A percentile compares a stretch with the other conserved stretches of the same genome.
phyloP scores from a whole-genome alignment of 1,284 basidiomycete species.

The Cutaneotrichosporon mucoides region DNA sequence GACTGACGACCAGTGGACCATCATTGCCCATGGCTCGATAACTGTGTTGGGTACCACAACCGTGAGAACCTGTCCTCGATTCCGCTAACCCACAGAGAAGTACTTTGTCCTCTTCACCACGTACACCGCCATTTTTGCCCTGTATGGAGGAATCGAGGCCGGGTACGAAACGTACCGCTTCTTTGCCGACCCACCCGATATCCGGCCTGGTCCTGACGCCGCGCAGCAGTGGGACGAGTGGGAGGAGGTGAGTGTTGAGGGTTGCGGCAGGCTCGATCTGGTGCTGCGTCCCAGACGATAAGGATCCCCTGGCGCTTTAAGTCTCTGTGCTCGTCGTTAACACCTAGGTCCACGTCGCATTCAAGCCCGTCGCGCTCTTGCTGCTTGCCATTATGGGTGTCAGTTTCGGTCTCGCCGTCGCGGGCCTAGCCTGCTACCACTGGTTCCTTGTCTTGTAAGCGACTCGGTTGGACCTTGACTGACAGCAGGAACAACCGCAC shows the following conservation, averaged over 20 bases:
- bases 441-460: slow-evolving; percentile 66
- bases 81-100: slow-evolving; percentile 53
- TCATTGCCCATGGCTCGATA: slow-evolving; percentile 83
- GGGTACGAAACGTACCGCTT: slow-evolving; percentile 62
- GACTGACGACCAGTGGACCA: slow-evolving; percentile 57
- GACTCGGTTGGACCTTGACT: neutral
- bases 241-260: slow-evolving; percentile 1
- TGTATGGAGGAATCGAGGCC: slow-evolving; percentile 61
- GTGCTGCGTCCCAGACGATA: too few relatives aligned
- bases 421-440: slow-evolving; percentile 73
- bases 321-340: neutral
- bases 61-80: slow-evolving; percentile 38
- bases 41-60: slow-evolving; percentile 77
- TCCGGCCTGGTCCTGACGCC: neutral
- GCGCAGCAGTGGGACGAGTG: slow-evolving; percentile 6
- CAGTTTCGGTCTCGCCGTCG: slow-evolving; percentile 64
- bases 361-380: slow-evolving; percentile 64
- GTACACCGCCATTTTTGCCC: slow-evolving; percentile 61
- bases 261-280: too few relatives aligned
- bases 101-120: slow-evolving; percentile 77
- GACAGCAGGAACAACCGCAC: slow-evolving; percentile 72
- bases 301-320: too few relatives aligned
- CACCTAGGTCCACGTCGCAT: slow-evolving; percentile 53
- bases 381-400: slow-evolving; percentile 61
- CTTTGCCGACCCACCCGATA: slow-evolving; percentile 53